A percentile compares a stretch with the other conserved stretches of the same genome.
Conservation (phyloP, 1,284 basidiomycete genomes). For the Trametes hirsuta region DNA sequence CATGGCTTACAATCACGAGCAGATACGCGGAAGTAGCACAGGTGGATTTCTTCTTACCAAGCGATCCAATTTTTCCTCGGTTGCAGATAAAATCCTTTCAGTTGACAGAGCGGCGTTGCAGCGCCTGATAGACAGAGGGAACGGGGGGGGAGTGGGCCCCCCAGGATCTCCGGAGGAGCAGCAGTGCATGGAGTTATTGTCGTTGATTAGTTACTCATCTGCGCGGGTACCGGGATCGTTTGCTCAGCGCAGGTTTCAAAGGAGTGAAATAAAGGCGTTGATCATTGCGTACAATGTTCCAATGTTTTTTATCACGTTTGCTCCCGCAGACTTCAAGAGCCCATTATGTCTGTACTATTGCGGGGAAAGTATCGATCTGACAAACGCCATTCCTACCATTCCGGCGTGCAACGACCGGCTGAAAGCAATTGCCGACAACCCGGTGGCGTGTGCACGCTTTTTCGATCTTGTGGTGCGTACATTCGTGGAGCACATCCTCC, state of each 20-base stretch:
- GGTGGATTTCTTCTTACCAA: too few species aligned
- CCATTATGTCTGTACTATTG: slow-evolving; percentile 19
- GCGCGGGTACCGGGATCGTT: not conserved
- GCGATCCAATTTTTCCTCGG: too few species aligned
- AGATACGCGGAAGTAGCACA: too few species aligned
- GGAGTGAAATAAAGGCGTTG: not conserved
- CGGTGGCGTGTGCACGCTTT: slow-evolving; percentile 17
- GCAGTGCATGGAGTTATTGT: not conserved
- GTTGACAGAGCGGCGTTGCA: not conserved
- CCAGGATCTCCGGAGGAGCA: not conserved
- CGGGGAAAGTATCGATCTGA: slow-evolving; percentile 13
- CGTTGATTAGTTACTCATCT: not conserved
- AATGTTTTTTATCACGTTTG: slow-evolving; percentile 2
- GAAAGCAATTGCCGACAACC: slow-evolving; percentile 8
- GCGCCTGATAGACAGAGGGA: not conserved
- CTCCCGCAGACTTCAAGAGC: not conserved
- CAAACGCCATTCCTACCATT: not conserved
- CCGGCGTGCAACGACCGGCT: not conserved
- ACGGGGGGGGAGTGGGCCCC: not conserved
- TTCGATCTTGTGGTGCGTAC: slow-evolving; percentile 12
- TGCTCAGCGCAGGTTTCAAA: not conserved
- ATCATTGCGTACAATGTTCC: not conserved
- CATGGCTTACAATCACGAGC: too few species aligned
- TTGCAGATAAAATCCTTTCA: not conserved
- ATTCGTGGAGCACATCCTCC: not conserved